Evolutionary conservation across 1,284 basidiomycete genomes (phyloP).

Genomic region (Wolfiporia cocos): DNA sequence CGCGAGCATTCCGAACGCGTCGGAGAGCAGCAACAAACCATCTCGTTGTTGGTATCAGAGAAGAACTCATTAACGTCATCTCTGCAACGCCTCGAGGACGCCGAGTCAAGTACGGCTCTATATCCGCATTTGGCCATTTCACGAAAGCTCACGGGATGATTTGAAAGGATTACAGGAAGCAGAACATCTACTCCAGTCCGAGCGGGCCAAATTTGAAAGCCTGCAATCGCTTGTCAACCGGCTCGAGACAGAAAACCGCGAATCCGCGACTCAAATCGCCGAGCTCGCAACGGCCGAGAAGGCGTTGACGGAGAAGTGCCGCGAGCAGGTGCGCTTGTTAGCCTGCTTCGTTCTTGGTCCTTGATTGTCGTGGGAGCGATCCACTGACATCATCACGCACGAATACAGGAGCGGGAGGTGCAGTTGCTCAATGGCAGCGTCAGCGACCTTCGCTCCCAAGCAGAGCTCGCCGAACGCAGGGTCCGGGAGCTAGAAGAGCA

Average conservation of each 20-base stretch:
- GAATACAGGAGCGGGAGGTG: constrained; percentile 64
- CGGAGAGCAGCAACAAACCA: constrained; percentile 31
- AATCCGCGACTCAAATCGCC: constrained; percentile 28
- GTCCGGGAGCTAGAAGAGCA: constrained; percentile 73
- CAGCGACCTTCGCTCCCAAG: constrained; percentile 47
- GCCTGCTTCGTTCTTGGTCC: background rate
- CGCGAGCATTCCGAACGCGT: constrained; percentile 18
- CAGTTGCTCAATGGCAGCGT: constrained; percentile 50
- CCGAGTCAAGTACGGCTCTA: constrained; percentile 27
- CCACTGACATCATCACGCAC: constrained; percentile 3
- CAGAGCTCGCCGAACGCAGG: constrained; percentile 47
- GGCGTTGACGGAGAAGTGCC: constrained; percentile 47
- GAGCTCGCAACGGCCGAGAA: constrained; percentile 45
- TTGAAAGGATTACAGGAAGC: constrained; percentile 41
- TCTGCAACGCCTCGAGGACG: constrained; percentile 27
- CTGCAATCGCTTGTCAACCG: constrained; percentile 38
- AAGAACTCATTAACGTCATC: constrained; percentile 28
- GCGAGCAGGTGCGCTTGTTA: constrained; percentile 49
- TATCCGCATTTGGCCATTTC: background rate
- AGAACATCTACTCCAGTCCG: constrained; percentile 36
- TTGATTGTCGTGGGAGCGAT: no score
- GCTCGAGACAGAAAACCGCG: constrained; percentile 32
- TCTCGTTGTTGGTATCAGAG: constrained; percentile 33
- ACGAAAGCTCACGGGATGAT: background rate
- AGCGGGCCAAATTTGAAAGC: constrained; percentile 32